A percentile compares a stretch with the other conserved stretches of the same genome.
phyloP scores from a whole-genome alignment of 345 rosid species.

The Rhodamnia rubescens region DNA sequence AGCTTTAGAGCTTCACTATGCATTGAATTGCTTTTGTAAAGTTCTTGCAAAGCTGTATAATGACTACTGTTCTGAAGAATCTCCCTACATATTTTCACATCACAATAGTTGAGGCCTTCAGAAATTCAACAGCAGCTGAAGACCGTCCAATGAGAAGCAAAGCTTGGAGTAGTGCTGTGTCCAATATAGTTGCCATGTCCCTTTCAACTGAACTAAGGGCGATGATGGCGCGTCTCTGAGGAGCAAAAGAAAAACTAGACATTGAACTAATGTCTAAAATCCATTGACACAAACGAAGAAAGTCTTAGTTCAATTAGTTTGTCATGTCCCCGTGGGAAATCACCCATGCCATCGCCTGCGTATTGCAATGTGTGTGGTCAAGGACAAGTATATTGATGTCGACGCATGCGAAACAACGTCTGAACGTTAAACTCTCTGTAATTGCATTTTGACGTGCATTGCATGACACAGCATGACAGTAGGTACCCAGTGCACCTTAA shows the following conservation, averaged over 20 bases:
- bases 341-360: neutral
- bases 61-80: conserved; percentile 57
- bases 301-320: neutral
- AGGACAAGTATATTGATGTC: neutral
- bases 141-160: conserved; percentile 85
- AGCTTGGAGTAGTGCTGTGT: conserved; percentile 88
- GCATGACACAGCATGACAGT: neutral
- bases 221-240: conserved; percentile 51
- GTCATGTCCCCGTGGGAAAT: neutral
- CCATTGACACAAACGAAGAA: neutral
- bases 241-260: neutral
- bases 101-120: conserved; percentile 77
- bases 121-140: conserved; percentile 61
- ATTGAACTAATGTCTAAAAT: neutral
- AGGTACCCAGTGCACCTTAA: neutral
- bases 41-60: conserved; percentile 58
- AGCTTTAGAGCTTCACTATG: conserved; percentile 89
- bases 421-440: neutral
- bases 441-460: neutral
- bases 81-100: conserved; percentile 74
- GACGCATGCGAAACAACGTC: neutral
- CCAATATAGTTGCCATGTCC: conserved; percentile 87
- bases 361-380: neutral
- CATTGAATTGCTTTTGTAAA: conserved; percentile 67
- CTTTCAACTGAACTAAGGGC: conserved; percentile 68